Base-by-base conservation (phyloP, 176 grass and related monocot genomes). In the Typha latifolia region DNA sequence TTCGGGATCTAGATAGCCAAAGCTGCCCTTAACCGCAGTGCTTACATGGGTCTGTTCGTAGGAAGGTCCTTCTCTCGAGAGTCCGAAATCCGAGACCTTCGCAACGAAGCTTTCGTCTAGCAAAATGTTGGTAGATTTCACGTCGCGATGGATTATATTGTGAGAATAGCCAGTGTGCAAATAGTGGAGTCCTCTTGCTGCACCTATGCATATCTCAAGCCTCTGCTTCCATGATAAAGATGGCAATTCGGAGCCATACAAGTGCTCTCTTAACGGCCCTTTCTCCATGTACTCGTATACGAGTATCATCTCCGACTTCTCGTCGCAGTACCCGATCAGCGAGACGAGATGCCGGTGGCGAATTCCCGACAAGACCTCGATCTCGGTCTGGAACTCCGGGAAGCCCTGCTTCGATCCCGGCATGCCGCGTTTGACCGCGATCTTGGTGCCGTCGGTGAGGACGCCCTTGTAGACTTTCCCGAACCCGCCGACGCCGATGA, bases 41-140 rank as follows among this genome's bases (percentile, higher is more conserved):
- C 66, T 72, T 3, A 82, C 26, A 8, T 82, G 80, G 6, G 80
- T 82, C 32, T 82, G 49, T 24, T 49, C 69, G 32, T 32, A 0
- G 19, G 78, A 69, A 15, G 74, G 68, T 1, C 83, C 78, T 22
- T 78, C 1, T 22, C 67, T 68, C 8, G 84, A 86, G 22, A 86
- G 59, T 13, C 84, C 84, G 73, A 86, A 82, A 66, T 86, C 84
- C 48, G 79, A 53, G 13, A 86, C 74, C 73, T 86, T 86, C 16
- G 78, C 78, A 57, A 74, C 12, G 64, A 66, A 64, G 62, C 51
- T 51, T 49, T 78, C 53, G 56, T 59, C 82, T 16, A 90, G 75
- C 18, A 89, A 66, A 21, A 88, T 88, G 69, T 84, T 84, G 48
- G 80, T 84, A 14, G 85, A 81, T 67, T 84, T 88, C 31, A 88